Conservation (phyloP, 345 rosid species). For the Euphorbia pulcherrima region DNA sequence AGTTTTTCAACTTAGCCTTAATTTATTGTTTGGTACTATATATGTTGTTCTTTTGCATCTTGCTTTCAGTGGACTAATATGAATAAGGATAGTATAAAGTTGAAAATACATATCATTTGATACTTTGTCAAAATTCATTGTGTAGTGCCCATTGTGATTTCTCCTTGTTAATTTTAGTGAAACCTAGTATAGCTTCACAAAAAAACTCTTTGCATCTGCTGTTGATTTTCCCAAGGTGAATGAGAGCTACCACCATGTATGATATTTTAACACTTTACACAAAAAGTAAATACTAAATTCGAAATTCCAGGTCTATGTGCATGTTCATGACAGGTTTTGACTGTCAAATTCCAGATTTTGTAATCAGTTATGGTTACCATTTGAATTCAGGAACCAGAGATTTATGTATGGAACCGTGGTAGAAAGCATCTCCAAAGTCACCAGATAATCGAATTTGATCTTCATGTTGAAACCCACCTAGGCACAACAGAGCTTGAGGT, state of each 20-base stretch:
- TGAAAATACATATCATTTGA: no score
- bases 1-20: no score
- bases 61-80: no score
- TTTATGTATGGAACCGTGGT: constrained; percentile 82
- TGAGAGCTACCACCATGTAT: constrained; percentile 82
- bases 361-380: constrained; percentile 3
- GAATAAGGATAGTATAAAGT: no score
- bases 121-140: no score
- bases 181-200: constrained; percentile 72
- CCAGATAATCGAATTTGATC: constrained; percentile 77
- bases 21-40: no score
- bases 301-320: no score
- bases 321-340: not conserved
- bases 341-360: not conserved
- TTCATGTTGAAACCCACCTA: constrained; percentile 66
- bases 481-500: constrained; percentile 65
- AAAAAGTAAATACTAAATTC: no score
- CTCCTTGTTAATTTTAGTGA: no score
- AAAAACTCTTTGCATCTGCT: constrained; percentile 69
- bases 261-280: no score
- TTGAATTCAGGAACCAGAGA: constrained; percentile 71
- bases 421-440: constrained; percentile 75
- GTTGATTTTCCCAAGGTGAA: constrained; percentile 91
- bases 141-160: no score
- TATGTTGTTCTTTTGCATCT: no score